These are phyloP conservation scores for Ophiostoma quercus DNA, from an alignment of 2,329 filamentous ascomycete species.

Conservation along the genomic window DNA sequence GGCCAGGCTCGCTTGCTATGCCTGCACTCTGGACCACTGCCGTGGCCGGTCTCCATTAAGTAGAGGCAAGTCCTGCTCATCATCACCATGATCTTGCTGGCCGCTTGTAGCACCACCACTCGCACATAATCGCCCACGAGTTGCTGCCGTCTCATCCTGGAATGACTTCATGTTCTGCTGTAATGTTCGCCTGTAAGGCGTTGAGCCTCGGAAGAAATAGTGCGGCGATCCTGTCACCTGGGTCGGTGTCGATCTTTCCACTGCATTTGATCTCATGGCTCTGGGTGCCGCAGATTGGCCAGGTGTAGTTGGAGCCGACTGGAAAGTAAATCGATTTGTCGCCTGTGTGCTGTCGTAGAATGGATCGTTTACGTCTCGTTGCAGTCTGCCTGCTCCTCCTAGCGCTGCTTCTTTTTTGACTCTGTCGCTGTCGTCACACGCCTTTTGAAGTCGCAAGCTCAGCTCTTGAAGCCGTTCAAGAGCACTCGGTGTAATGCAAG, in stretches of 20 bases:
- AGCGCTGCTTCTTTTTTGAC: background rate
- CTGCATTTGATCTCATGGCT: too few species aligned
- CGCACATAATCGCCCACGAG: background rate
- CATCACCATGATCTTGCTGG: background rate
- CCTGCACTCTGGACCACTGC: slow-evolving; percentile 28
- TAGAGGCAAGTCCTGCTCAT: slow-evolving; percentile 24
- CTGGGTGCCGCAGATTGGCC: background rate
- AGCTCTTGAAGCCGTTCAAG: slow-evolving; percentile 25
- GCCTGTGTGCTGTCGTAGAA: slow-evolving; percentile 22
- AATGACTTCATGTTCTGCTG: slow-evolving; percentile 42
- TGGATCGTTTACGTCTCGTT: slow-evolving; percentile 17
- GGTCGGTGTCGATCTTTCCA: background rate
- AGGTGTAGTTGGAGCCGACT: slow-evolving; percentile 24
- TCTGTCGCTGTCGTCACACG: slow-evolving; percentile 3
- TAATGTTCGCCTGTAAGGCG: slow-evolving; percentile 51
- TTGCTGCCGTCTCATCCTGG: slow-evolving; percentile 27
- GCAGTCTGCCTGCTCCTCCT: background rate
- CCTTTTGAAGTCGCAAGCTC: slow-evolving; percentile 23
- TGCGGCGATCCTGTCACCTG: slow-evolving; percentile 13
- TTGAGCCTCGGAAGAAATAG: slow-evolving; percentile 50
- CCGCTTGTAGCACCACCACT: background rate
- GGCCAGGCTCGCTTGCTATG: slow-evolving; percentile 26
- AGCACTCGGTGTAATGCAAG: slow-evolving; percentile 15
- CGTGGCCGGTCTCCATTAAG: slow-evolving; percentile 19
- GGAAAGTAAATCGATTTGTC: slow-evolving; percentile 21